A percentile compares a stretch with the other conserved stretches of the same genome.
These are phyloP conservation scores for Trifolium pratense DNA, from an alignment of 306 rosid species.

Conservation along the genomic window DNA sequence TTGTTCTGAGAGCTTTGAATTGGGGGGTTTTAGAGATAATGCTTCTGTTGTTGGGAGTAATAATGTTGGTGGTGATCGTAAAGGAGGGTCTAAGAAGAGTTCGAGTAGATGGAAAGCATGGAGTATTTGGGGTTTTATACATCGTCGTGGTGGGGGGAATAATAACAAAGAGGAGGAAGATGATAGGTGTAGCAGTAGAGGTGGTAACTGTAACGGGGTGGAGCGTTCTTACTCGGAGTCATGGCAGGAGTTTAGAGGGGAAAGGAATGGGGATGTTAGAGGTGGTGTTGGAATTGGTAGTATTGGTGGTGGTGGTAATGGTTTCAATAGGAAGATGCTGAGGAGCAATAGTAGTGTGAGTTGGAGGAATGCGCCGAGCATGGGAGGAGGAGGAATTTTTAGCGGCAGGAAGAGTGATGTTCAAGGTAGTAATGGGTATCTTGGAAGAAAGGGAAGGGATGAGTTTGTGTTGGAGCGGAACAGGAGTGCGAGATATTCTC, in stretches of 20 bases:
- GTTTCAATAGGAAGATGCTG: constrained; percentile 61
- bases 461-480: constrained; percentile 86
- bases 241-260: constrained; percentile 84
- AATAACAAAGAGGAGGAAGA: constrained; percentile 80
- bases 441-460: constrained; percentile 72
- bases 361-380: constrained; percentile 76
- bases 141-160: constrained; percentile 60
- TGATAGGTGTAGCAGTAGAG: constrained; percentile 65
- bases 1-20: constrained; percentile 70
- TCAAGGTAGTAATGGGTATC: constrained; percentile 53
- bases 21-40: constrained; percentile 54
- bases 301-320: constrained; percentile 38
- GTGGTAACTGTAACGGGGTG: constrained; percentile 66
- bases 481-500: constrained; percentile 82
- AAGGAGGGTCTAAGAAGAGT: constrained; percentile 78
- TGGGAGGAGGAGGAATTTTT: constrained; percentile 57
- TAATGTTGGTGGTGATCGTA: constrained; percentile 63
- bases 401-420: constrained; percentile 71
- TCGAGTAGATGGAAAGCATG: constrained; percentile 83
- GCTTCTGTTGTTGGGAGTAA: constrained; percentile 55
- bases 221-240: constrained; percentile 88
- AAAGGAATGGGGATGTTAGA: constrained; percentile 61
- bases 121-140: constrained; percentile 86
- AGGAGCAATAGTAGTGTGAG: constrained; percentile 93
- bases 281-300: constrained; percentile 35